Conservation (phyloP, 108 stramenopile species). For the Epithemia pelagica region DNA sequence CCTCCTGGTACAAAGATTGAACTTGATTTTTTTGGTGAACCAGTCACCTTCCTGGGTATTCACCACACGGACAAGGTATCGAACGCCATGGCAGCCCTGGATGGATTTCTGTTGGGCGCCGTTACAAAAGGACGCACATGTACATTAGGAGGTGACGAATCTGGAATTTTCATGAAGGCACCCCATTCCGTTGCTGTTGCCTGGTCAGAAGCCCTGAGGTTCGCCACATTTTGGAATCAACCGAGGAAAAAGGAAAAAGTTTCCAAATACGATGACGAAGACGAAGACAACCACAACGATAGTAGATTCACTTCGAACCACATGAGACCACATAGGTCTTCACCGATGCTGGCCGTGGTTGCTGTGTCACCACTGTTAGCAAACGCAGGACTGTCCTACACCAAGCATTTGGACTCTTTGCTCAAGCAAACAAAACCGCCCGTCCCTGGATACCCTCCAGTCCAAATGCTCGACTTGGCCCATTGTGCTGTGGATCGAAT, state of each 20-base stretch:
- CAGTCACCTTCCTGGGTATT: slow-evolving; percentile 48
- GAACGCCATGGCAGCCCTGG: slow-evolving; percentile 50
- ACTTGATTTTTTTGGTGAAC: slow-evolving; percentile 78
- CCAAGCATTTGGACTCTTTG: slow-evolving; percentile 49
- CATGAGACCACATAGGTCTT: background rate
- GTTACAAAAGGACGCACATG: slow-evolving; percentile 64
- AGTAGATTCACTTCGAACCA: slow-evolving; percentile 1
- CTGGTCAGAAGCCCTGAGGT: slow-evolving; percentile 58
- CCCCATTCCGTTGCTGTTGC: slow-evolving; percentile 60
- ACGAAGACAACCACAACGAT: background rate
- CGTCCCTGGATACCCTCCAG: slow-evolving; percentile 15
- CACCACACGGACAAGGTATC: background rate
- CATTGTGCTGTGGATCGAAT: background rate
- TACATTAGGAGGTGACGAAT: slow-evolving; percentile 59
- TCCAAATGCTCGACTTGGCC: slow-evolving; percentile 16
- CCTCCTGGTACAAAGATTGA: slow-evolving; percentile 2
- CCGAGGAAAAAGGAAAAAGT: background rate
- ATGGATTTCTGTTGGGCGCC: slow-evolving; percentile 53
- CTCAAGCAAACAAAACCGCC: slow-evolving; percentile 27
- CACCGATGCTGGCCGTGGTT: slow-evolving; percentile 70
- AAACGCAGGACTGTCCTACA: slow-evolving; percentile 57
- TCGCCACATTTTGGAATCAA: slow-evolving; percentile 50
- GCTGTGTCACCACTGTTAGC: slow-evolving; percentile 70
- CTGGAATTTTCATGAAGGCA: slow-evolving; percentile 53
- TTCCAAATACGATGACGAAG: background rate